Percentiles rank a stretch among this genome's conserved stretches.
These are phyloP conservation scores for Acanthamoeba triangularis DNA, from an alignment of 208 protist species.

Conservation along the genomic window DNA sequence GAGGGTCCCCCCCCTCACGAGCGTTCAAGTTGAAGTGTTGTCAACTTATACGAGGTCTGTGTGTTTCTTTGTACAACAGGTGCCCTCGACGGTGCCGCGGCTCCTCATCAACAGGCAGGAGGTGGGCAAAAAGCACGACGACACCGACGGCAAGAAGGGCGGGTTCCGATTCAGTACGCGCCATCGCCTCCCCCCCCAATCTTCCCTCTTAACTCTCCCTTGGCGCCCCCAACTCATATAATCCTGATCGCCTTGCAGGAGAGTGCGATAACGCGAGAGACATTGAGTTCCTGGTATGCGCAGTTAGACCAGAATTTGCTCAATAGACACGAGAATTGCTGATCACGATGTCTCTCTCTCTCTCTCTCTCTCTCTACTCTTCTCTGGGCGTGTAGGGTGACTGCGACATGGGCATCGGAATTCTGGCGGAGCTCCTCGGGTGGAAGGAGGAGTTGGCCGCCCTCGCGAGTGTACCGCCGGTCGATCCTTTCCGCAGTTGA, in stretches of 20 bases:
- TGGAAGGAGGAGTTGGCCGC: constrained; percentile 45
- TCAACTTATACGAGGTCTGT: neutral
- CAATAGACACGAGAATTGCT: neutral
- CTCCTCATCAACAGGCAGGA: constrained; percentile 38
- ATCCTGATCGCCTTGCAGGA: neutral
- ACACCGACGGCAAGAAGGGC: constrained; percentile 28
- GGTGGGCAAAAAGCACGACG: constrained; percentile 31
- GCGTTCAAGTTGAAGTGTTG: neutral
- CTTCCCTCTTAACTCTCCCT: neutral
- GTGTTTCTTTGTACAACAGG: neutral
- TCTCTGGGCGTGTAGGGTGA: constrained; percentile 47
- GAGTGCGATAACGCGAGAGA: constrained; percentile 56
- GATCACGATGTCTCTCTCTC: neutral
- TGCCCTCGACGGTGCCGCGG: neutral
- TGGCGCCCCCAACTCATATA: neutral
- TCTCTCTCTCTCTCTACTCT: too few relatives aligned
- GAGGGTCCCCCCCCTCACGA: too few relatives aligned
- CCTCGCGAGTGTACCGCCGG: neutral
- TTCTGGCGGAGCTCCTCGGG: neutral
- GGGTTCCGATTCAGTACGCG: constrained; percentile 44
- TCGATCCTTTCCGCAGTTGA: neutral
- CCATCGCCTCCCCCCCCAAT: neutral
- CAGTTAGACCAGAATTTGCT: neutral
- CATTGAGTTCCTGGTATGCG: constrained; percentile 17
- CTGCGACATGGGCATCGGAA: neutral